Conservation (phyloP, 164 flowering plant genomes). For the Aristolochia californica region DNA sequence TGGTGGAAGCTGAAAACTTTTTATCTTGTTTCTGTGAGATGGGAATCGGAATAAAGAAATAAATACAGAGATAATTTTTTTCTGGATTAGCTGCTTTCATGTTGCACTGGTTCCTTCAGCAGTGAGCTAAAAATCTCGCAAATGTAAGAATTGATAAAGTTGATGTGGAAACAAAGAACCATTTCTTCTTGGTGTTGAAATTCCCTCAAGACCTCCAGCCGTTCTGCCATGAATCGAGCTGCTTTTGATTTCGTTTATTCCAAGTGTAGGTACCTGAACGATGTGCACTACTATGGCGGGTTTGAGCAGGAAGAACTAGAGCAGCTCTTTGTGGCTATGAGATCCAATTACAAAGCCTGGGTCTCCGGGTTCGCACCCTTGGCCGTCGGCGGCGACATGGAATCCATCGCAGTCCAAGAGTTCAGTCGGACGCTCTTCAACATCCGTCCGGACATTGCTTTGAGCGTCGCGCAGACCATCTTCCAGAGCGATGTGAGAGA, state of each 20-base stretch:
- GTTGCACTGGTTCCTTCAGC: too few relatives aligned
- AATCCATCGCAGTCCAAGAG: conserved; percentile 38
- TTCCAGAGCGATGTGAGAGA: conserved; percentile 31
- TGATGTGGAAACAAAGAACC: too few relatives aligned
- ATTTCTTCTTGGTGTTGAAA: too few relatives aligned
- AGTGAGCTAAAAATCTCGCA: too few relatives aligned
- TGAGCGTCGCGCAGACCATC: conserved; percentile 29
- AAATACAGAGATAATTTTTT: too few relatives aligned
- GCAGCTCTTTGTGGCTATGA: conserved; percentile 34
- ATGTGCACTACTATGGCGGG: conserved; percentile 39
- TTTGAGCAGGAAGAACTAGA: conserved; percentile 42
- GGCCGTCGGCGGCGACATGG: conserved; percentile 43
- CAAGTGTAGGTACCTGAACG: conserved; percentile 34
- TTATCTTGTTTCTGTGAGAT: too few relatives aligned
- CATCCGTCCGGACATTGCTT: conserved; percentile 43
- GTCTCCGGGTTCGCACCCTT: conserved; percentile 42
- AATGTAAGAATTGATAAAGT: too few relatives aligned
- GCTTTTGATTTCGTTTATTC: background rate
- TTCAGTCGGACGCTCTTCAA: conserved; percentile 47
- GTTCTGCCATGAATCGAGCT: too few relatives aligned
- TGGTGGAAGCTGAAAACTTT: too few relatives aligned
- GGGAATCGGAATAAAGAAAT: too few relatives aligned
- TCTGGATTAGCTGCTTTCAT: too few relatives aligned
- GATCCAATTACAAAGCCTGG: conserved; percentile 39
- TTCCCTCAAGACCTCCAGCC: too few relatives aligned